Conservation (phyloP, 148 eudicot genomes). For the Rheum nobile region DNA sequence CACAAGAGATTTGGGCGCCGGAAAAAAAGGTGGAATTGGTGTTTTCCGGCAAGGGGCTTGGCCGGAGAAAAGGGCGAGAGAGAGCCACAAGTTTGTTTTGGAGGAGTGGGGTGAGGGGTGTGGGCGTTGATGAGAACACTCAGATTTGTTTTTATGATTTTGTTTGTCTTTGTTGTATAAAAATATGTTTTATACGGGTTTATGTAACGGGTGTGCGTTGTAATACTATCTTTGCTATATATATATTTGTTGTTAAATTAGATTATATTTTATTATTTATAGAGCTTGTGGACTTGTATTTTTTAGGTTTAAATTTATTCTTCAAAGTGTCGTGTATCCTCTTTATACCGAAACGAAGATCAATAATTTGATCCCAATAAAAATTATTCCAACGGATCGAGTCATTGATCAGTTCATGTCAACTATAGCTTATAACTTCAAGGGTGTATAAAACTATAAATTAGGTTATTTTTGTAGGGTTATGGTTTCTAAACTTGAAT, state of each 20-base stretch:
- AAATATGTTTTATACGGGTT: slow-evolving; percentile 10
- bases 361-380: not conserved
- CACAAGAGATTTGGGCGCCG: too few species aligned
- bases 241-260: not conserved
- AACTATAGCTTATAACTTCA: too few species aligned
- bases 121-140: not conserved
- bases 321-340: not conserved
- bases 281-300: slow-evolving; percentile 39
- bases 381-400: too few species aligned
- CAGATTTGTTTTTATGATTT: not conserved
- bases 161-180: slow-evolving; percentile 7
- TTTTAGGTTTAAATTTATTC: slow-evolving; percentile 17
- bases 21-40: not conserved
- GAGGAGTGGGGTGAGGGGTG: slow-evolving; percentile 1
- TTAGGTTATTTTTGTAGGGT: too few species aligned
- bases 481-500: too few species aligned
- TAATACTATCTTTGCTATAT: slow-evolving; percentile 7
- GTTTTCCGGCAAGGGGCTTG: slow-evolving; percentile 1
- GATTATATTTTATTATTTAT: slow-evolving; percentile 14
- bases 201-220: not conserved
- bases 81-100: slow-evolving; percentile 5
- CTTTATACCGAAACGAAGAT: not conserved
- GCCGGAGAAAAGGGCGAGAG: slow-evolving; percentile 6
- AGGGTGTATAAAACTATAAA: too few species aligned
- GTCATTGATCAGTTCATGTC: too few species aligned